Evolutionary conservation across 768 basidiomycete species (phyloP), one percentile per base, ranked within the genome.

Genomic region (Leccinum subtestaceum): DNA sequence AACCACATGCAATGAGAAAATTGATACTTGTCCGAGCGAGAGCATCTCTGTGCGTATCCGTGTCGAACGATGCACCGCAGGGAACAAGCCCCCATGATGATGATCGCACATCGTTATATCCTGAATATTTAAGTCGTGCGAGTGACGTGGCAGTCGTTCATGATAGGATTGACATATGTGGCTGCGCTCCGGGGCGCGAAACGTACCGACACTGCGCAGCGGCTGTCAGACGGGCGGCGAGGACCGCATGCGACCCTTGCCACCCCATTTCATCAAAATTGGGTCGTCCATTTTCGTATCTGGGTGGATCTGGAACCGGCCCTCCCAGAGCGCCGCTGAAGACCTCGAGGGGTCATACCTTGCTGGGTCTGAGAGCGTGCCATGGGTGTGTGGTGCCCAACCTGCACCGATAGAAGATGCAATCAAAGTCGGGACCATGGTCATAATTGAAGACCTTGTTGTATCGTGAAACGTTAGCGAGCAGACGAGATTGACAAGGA

Each of bases 231-330:
- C 63, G 23, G 63, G 60, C 2, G 69, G 46, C 13, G 65, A 64
- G 17, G 63, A 38, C 21, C 55, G 60, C 15, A 25, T 3, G n/a
- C 62, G 65, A 49, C 60, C 32, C 31, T 60, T 59, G 3, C 57
- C 61, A 38, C 74, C 66, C 76, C 75, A 77, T 63, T 63, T 70
- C 47, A 60, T 61, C 61, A 73, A 75, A 25, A 76, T 72, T 2
- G 77, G 78, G 65, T 95, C 92, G 59, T 90, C 84, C 32, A 74
- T 77, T 49, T 82, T 78, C 2, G 93, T 95, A 40, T 91, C 91
- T 0, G 95, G 94, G 68, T 97, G 95, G 6, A 96, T 77, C 70
- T 93, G 91, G 15, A 94, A 78, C 73, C 84, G 90, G 61, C 93
- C 93, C 70, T 90, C 85, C 86, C 86, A 92, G 8, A 94, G 78